Conservation (phyloP, 164 flowering plant species). For the Chimonanthus praecox region DNA sequence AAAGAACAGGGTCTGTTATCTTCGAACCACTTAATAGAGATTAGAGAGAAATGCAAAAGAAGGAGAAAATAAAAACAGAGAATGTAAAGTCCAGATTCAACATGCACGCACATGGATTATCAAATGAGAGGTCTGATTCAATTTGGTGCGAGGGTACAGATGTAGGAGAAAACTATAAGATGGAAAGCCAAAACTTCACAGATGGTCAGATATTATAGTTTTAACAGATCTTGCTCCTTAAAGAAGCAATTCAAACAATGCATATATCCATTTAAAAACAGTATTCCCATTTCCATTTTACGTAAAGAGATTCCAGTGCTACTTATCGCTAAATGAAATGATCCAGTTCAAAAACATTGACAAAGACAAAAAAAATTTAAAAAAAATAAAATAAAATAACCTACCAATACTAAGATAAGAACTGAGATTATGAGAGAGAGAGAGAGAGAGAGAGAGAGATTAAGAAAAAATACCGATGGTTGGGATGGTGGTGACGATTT, state of each 20-base stretch:
- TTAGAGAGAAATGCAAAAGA: too few relatives aligned
- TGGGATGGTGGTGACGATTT: slow-evolving; percentile 22
- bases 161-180: neutral
- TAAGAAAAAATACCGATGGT: slow-evolving; percentile 17
- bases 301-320: neutral
- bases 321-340: neutral
- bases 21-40: too few relatives aligned
- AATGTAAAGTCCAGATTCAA: too few relatives aligned
- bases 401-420: neutral
- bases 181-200: neutral
- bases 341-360: neutral
- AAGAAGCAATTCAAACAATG: too few relatives aligned
- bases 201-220: neutral
- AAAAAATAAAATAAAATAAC: too few relatives aligned
- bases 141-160: too few relatives aligned
- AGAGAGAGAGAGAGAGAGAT: neutral
- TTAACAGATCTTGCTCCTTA: too few relatives aligned
- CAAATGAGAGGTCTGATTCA: too few relatives aligned
- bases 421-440: neutral
- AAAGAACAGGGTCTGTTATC: too few relatives aligned
- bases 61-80: too few relatives aligned
- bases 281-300: neutral
- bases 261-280: too few relatives aligned
- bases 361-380: neutral
- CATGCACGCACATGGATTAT: too few relatives aligned